These are phyloP conservation scores for Thraustochytrium striatum DNA, from an alignment of 352 stramenopile species.

Conservation along the genomic window DNA sequence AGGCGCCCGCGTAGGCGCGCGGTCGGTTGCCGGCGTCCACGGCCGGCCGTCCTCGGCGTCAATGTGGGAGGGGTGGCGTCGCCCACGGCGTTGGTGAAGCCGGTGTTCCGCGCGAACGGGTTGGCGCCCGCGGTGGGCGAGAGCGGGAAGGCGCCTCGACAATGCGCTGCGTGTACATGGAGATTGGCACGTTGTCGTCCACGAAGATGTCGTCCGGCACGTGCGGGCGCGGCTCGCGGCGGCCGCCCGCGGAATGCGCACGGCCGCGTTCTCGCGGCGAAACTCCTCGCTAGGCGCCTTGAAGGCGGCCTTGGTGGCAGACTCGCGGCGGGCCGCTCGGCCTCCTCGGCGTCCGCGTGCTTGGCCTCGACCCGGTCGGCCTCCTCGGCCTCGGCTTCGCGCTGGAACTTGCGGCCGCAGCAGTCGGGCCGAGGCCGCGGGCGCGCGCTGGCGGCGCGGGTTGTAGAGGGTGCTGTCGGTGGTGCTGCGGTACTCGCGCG, in stretches of 20 bases:
- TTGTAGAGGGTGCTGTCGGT: neutral
- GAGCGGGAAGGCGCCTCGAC: conserved; percentile 9
- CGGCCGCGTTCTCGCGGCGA: neutral
- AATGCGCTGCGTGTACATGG: conserved; percentile 27
- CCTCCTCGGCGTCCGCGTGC: too few relatives aligned
- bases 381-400: too few relatives aligned
- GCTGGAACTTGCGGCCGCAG: too few relatives aligned
- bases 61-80: conserved; percentile 6
- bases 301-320: neutral
- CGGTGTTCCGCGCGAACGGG: conserved; percentile 27
- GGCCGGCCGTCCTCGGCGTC: conserved; percentile 11
- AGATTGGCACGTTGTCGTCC: conserved; percentile 8
- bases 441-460: too few relatives aligned
- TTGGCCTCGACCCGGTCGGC: too few relatives aligned
- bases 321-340: too few relatives aligned
- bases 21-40: neutral
- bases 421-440: too few relatives aligned
- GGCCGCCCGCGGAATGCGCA: too few relatives aligned
- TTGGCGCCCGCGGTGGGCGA: neutral
- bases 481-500: neutral
- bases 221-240: neutral
- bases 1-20: neutral
- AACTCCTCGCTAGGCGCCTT: neutral
- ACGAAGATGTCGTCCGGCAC: neutral
- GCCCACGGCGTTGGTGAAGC: conserved; percentile 19